Evolutionary conservation across 2,329 filamentous ascomycete species (phyloP), one percentile per base, ranked within the genome.

Genomic region (Sporothrix phasma): DNA sequence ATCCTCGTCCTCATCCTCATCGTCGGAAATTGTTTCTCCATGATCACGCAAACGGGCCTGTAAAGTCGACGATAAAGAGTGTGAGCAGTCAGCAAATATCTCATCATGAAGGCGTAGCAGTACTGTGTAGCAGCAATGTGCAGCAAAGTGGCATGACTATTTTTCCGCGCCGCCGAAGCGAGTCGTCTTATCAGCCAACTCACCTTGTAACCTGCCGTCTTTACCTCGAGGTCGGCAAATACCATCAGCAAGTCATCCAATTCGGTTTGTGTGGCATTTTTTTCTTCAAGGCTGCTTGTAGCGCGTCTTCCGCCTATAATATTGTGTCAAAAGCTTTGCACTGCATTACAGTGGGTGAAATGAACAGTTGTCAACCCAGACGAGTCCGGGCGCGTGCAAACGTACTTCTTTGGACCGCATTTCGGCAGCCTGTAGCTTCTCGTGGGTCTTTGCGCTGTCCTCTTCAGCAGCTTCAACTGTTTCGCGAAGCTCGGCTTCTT

Each of bases 171-270:
- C 26, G 22, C 45, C 22, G 3, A 22, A 2, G n/a, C 47, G 34
- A 51, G 11, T 43, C 41, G 6, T 43, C 66, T 67, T 43, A 65
- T 63, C 60, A 26, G 29, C 19, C 15, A 43, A 51, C 80, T 68
- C 75, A 88, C 88, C 81, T 90, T 93, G 72, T 93, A 91, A 69
- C 84, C 85, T 47, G 81, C 80, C 58, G 85, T 79, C 76, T 92
- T 93, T 62, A 90, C 88, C 74, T 94, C 90, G 19, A 92, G 72
- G 71, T 94, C 90, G 15, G 84, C 86, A 74, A 92, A 90, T 5
- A 94, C 87, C 77, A 93, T 88, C 41, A 94, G 77, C 62, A 93
- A 79, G 73, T 94, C 90, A 69, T 94, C 90, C 53, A 93, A 78
- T 73, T 94, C 90, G 2, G 83, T 80, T 72, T 93, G 89, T 5